Conservation (phyloP, 2,329 filamentous ascomycete species). For the Hymenoscyphus albidus region DNA sequence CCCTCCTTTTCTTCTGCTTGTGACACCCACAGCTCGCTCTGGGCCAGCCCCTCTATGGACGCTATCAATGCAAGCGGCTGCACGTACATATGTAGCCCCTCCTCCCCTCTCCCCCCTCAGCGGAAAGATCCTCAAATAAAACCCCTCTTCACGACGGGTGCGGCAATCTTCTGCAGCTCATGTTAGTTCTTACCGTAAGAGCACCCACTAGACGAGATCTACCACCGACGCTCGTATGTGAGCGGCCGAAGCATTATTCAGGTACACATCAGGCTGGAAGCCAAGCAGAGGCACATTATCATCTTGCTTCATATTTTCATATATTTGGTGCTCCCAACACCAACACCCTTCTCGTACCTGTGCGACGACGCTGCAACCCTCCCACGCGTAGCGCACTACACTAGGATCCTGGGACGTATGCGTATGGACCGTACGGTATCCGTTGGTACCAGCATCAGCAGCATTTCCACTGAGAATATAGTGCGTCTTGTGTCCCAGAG, state of each 20-base stretch:
- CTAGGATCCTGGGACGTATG: neutral
- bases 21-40: neutral
- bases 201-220: neutral
- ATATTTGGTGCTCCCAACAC: neutral
- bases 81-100: constrained; percentile 2
- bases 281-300: neutral
- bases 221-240: constrained; percentile 4
- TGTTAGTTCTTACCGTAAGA: neutral
- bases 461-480: neutral
- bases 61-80: constrained; percentile 1
- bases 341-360: neutral
- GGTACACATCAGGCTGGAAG: constrained; percentile 4
- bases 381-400: constrained; percentile 1
- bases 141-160: neutral
- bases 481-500: neutral
- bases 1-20: neutral
- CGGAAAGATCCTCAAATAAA: neutral
- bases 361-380: constrained; percentile 1
- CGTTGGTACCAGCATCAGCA: neutral
- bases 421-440: no score
- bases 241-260: neutral
- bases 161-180: neutral
- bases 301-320: constrained; percentile 1
- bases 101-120: neutral
- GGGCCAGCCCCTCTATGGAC: neutral